These are phyloP conservation scores for Lactifluus piperatus DNA, from an alignment of 768 basidiomycete species.

Conservation along the genomic window DNA sequence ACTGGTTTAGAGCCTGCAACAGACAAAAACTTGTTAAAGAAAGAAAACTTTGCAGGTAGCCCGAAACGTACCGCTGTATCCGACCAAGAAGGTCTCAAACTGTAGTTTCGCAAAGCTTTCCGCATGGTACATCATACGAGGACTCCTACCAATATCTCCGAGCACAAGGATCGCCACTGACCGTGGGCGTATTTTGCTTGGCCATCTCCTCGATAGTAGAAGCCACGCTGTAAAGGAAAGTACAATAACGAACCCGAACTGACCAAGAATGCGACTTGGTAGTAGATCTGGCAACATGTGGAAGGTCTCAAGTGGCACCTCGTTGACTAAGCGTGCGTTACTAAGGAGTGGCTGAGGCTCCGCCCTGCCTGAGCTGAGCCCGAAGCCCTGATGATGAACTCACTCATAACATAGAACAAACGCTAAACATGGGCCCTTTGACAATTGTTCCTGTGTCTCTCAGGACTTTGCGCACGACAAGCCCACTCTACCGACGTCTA, in stretches of 20 bases:
- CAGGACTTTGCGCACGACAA: not conserved
- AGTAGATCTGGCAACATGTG: conserved; percentile 1
- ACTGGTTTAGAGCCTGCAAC: conserved; percentile 65
- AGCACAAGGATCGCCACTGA: conserved; percentile 87
- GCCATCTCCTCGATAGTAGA: not conserved
- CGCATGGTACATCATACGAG: conserved; percentile 98
- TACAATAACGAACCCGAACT: not conserved
- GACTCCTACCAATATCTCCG: conserved; percentile 92
- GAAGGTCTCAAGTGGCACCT: not conserved
- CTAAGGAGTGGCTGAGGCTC: too few species aligned
- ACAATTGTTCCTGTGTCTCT: not conserved
- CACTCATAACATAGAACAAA: not conserved
- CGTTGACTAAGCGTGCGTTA: conserved; percentile 3
- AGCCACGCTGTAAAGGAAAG: conserved; percentile 1
- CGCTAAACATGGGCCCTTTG: conserved; percentile 1
- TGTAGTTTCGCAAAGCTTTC: conserved; percentile 79
- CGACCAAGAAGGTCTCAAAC: conserved; percentile 75
- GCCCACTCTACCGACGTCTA: not conserved
- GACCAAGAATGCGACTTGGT: not conserved
- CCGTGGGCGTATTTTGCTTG: conserved; percentile 33
- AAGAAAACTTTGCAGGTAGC: not conserved
- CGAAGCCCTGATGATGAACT: not conserved
- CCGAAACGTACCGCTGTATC: conserved; percentile 61
- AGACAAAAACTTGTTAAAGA: not conserved
- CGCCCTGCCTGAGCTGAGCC: not conserved